Evolutionary conservation across 176 grass and related monocot genomes (phyloP).

Genomic region (Oryza meridionalis): DNA sequence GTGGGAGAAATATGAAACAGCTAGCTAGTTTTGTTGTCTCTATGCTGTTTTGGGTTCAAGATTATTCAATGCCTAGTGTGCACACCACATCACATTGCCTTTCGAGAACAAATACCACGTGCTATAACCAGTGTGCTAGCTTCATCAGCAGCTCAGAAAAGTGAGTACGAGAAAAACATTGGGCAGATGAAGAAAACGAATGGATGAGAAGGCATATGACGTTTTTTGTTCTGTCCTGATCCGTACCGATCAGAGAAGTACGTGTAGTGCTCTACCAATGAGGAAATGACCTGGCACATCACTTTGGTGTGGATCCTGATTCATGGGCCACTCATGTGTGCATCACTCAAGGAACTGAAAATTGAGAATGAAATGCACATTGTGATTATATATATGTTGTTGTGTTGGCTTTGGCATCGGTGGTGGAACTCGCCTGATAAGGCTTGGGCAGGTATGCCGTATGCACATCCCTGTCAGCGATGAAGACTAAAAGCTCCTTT

Average conservation of each 20-base stretch:
- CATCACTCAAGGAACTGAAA: not conserved
- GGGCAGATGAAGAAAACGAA: not conserved
- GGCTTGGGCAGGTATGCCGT: too few species aligned
- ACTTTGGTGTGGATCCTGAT: slow-evolving; percentile 17
- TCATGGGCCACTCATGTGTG: not conserved
- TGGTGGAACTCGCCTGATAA: not conserved
- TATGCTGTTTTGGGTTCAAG: not conserved
- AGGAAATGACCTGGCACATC: not conserved
- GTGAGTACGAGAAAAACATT: not conserved
- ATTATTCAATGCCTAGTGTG: not conserved
- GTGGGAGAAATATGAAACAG: not conserved
- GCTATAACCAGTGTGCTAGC: not conserved
- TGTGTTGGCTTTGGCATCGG: not conserved
- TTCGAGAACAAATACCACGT: not conserved
- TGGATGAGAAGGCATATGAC: not conserved
- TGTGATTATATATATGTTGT: not conserved
- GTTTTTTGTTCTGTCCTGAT: not conserved
- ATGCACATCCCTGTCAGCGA: too few species aligned
- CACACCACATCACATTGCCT: not conserved
- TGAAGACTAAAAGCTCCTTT: too few species aligned
- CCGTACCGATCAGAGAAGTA: slow-evolving; percentile 1
- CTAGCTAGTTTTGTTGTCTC: not conserved
- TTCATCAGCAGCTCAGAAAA: not conserved
- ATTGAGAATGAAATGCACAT: not conserved
- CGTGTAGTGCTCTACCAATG: not conserved